Evolutionary conservation across 1,284 basidiomycete genomes (phyloP), one percentile per base, ranked within the genome.

Genomic region (Trametes polyzona): DNA sequence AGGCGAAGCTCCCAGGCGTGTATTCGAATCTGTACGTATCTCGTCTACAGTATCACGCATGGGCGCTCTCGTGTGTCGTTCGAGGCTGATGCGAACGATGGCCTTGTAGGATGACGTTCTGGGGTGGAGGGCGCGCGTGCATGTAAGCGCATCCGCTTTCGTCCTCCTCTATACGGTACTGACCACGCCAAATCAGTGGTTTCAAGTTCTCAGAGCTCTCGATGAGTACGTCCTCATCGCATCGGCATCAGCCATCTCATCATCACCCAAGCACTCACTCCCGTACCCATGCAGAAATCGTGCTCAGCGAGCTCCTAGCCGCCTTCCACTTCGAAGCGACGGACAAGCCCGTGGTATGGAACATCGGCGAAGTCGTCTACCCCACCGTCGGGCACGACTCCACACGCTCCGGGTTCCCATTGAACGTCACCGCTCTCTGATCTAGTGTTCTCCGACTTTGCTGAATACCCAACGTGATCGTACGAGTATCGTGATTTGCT

Each of bases 41-140:
- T 16, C 8, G n/a, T n/a, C 10, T 14, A 10, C 12, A 6, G 14
- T 17, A 14, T 32, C 7, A 1, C 9, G 21, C n/a, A n/a, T 21
- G 26, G 3, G 27, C 19, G 19, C 7, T 21, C 29, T 35, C 27
- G 35, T 46, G 60, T n/a, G n/a, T n/a, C n/a, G n/a, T n/a, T n/a
- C n/a, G n/a, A 57, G 21, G 10, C 30, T 44, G 32, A 41, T 1
- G 32, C 17, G 39, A 16, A 29, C 29, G 33, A 14, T 24, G 2
- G 21, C 10, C 1, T 14, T 17, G 17, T 23, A 73, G 71, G 46
- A 69, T 73, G 66, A 71, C 71, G 4, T 73, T 73, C 62, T 54
- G 67, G 29, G 69, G 68, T 16, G 72, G 71, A n/a, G 63, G 65
- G 33, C 57, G 71, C 17, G 52, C 66, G 11, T 73, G 72, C 69